These are phyloP conservation scores for Acacia confusa DNA, from an alignment of 306 rosid genomes.

Conservation along the genomic window DNA sequence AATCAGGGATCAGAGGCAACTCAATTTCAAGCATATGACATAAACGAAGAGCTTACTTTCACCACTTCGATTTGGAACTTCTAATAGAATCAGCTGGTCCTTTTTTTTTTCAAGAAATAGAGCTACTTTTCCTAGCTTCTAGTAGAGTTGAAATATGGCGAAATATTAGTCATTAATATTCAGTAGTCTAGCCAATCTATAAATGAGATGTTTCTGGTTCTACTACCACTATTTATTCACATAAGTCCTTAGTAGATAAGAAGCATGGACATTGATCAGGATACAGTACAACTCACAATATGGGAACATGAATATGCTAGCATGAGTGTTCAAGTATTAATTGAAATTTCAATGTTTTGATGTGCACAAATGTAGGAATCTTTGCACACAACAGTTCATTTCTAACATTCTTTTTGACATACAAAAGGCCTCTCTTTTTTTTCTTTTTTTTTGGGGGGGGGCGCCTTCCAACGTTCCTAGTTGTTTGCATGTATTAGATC, in stretches of 20 bases:
- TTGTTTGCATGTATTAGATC: conserved; percentile 24
- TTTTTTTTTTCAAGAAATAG: conserved; percentile 7
- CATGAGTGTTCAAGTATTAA: background rate
- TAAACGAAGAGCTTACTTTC: conserved; percentile 57
- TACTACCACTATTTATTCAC: conserved; percentile 22
- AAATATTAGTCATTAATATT: conserved; percentile 5
- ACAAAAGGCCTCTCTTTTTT: too few species aligned
- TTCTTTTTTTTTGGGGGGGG: background rate
- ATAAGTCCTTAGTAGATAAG: conserved; percentile 16
- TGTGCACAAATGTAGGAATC: background rate
- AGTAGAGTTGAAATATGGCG: conserved; percentile 26
- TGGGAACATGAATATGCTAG: too few species aligned
- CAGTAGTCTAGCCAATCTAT: conserved; percentile 30
- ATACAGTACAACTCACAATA: background rate
- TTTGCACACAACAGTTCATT: background rate
- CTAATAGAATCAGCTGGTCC: conserved; percentile 35
- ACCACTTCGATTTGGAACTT: conserved; percentile 81
- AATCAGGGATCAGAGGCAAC: conserved; percentile 50
- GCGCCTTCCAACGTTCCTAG: background rate
- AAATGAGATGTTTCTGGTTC: conserved; percentile 40
- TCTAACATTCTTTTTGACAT: background rate
- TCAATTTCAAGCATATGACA: conserved; percentile 53
- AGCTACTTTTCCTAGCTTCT: conserved; percentile 20
- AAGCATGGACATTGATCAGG: background rate
- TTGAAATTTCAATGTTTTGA: background rate